Evolutionary conservation across 495 filamentous ascomycete species (phyloP).

Genomic region (Hypoxylon trugodes): DNA sequence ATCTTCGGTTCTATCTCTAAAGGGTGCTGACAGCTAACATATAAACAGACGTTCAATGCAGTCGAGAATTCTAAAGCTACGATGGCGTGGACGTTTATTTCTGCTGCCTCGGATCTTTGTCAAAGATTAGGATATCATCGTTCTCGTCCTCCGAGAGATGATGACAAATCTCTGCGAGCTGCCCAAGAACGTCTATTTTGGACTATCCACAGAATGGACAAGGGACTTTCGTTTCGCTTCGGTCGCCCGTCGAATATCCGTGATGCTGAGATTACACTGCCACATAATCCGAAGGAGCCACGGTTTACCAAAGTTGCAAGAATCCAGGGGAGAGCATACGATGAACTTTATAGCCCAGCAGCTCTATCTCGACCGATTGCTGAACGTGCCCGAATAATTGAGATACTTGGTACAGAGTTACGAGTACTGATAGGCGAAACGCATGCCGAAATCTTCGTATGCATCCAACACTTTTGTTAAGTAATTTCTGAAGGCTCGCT

Average conservation of each 20-base stretch:
- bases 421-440: not conserved
- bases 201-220: not conserved
- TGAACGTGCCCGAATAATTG: not conserved
- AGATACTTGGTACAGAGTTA: not conserved
- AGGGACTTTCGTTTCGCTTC: constrained; percentile 3
- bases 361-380: not conserved
- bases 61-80: constrained; percentile 1
- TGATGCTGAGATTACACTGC: constrained; percentile 4
- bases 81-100: constrained; percentile 5
- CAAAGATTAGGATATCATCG: constrained; percentile 8
- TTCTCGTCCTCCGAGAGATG: not conserved
- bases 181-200: constrained; percentile 16
- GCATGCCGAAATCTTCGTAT: not conserved
- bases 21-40: not conserved
- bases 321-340: constrained; percentile 9
- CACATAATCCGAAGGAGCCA: not conserved
- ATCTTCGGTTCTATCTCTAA: not conserved
- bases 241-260: constrained; percentile 2
- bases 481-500: not conserved
- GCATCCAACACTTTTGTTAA: not conserved
- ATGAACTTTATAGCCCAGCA: constrained; percentile 4
- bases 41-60: constrained; percentile 1
- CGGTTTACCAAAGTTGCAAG: not conserved
- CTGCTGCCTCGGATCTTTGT: constrained; percentile 4
- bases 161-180: not conserved